phyloP scores from a whole-genome alignment of 768 basidiomycete species.

The Phlebiopsis flavidoalba region DNA sequence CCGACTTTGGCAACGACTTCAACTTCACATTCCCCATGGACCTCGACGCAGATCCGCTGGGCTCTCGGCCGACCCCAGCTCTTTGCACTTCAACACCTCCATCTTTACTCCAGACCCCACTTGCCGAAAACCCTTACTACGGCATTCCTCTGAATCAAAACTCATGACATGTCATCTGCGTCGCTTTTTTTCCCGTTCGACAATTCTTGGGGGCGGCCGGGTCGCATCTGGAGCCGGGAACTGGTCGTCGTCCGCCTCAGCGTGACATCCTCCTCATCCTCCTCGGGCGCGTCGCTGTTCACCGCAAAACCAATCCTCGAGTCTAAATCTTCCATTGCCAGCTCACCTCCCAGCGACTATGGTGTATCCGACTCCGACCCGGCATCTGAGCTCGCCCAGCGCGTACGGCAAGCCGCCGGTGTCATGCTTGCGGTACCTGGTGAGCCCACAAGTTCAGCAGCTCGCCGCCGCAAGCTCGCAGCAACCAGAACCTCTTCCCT shows the following conservation, averaged over 20 bases:
- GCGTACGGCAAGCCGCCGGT: slow-evolving; percentile 32
- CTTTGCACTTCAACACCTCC: slow-evolving; percentile 46
- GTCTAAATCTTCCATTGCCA: slow-evolving; percentile 25
- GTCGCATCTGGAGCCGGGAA: slow-evolving; percentile 15
- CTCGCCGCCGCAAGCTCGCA: slow-evolving; percentile 24
- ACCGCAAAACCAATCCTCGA: slow-evolving; percentile 49
- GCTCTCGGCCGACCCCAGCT: slow-evolving; percentile 60
- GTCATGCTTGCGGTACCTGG: slow-evolving; percentile 34
- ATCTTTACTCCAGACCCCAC: slow-evolving; percentile 22
- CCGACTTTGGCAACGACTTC: slow-evolving; percentile 36
- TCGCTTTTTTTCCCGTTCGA: slow-evolving; percentile 15
- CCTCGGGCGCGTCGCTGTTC: slow-evolving; percentile 46
- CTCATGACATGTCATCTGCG: slow-evolving; percentile 7
- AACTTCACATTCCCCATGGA: slow-evolving; percentile 44
- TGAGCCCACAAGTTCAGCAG: slow-evolving; percentile 29
- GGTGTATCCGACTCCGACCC: slow-evolving; percentile 21
- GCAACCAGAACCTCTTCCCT: slow-evolving; percentile 35
- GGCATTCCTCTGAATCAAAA: neutral
- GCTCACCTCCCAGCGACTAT: slow-evolving; percentile 19
- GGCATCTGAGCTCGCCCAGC: slow-evolving; percentile 31
- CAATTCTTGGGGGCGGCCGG: slow-evolving; percentile 12
- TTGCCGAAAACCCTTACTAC: slow-evolving; percentile 14
- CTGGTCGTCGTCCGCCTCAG: slow-evolving; percentile 43
- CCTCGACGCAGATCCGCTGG: slow-evolving; percentile 52
- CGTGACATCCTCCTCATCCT: slow-evolving; percentile 49